Evolutionary conservation across 305 asterid genomes (phyloP).

Genomic region (Fraxinus sp.): DNA sequence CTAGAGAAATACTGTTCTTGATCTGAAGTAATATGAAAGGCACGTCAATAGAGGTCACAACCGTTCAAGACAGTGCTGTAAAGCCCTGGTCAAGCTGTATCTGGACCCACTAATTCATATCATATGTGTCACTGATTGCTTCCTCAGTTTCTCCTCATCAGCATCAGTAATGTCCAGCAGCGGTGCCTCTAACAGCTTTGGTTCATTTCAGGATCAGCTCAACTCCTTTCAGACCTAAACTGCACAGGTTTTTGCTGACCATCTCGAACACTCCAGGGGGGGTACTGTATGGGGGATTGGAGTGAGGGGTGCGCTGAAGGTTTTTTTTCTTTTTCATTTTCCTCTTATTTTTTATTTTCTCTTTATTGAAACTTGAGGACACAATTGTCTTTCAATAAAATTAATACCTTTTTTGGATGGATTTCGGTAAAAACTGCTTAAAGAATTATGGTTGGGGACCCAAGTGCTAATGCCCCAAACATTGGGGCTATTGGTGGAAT

Average conservation of each 20-base stretch:
- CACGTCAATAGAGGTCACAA: slow-evolving; percentile 96
- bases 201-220: slow-evolving; percentile 49
- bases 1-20: slow-evolving; percentile 90
- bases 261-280: slow-evolving; percentile 17
- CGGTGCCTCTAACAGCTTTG: slow-evolving; percentile 41
- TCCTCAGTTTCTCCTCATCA: slow-evolving; percentile 38
- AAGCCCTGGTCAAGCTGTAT: slow-evolving; percentile 79
- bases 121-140: slow-evolving; percentile 41
- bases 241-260: slow-evolving; percentile 36
- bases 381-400: background rate
- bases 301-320: background rate
- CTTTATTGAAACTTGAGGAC: background rate
- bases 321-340: background rate
- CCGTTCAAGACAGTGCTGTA: slow-evolving; percentile 99
- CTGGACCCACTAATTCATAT: slow-evolving; percentile 60
- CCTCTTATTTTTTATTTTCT: background rate
- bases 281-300: background rate
- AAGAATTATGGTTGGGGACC: background rate
- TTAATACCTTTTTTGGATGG: background rate
- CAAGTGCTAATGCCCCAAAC: background rate
- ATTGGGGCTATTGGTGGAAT: background rate
- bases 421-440: background rate
- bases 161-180: slow-evolving; percentile 50
- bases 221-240: slow-evolving; percentile 41
- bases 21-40: slow-evolving; percentile 93